phyloP scores from a whole-genome alignment of 129 eudicot species.

The Centella asiatica region DNA sequence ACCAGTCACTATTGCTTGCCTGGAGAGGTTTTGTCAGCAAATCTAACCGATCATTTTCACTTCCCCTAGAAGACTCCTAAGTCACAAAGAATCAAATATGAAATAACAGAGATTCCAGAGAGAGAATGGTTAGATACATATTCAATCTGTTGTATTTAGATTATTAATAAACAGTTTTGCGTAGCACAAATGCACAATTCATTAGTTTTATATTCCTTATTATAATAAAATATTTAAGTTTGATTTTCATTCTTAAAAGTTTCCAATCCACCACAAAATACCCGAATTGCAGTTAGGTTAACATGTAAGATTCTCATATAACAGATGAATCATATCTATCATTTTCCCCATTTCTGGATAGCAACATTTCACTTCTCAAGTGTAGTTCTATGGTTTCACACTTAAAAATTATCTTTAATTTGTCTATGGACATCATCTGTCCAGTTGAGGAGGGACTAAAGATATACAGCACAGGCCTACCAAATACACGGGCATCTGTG shows the following conservation, averaged over 20 bases:
- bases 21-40: conserved; percentile 45
- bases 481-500: not conserved
- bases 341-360: no score
- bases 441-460: not conserved
- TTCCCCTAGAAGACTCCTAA: conserved; percentile 40
- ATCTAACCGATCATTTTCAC: conserved; percentile 25
- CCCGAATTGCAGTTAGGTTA: no score
- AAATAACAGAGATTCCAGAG: not conserved
- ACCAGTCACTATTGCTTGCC: conserved; percentile 51
- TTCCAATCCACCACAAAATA: no score
- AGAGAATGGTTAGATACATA: not conserved
- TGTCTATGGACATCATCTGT: not conserved
- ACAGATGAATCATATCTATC: no score
- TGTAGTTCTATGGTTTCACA: not conserved
- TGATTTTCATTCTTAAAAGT: no score
- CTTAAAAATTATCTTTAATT: not conserved
- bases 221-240: no score
- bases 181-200: no score
- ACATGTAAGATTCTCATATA: no score
- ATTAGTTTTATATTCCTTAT: no score
- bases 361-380: not conserved
- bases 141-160: no score
- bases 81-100: conserved; percentile 1
- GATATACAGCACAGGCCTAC: not conserved
- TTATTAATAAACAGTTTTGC: no score